Evolutionary conservation across 345 rosid genomes (phyloP).

Genomic region (Dovyalis caffra): DNA sequence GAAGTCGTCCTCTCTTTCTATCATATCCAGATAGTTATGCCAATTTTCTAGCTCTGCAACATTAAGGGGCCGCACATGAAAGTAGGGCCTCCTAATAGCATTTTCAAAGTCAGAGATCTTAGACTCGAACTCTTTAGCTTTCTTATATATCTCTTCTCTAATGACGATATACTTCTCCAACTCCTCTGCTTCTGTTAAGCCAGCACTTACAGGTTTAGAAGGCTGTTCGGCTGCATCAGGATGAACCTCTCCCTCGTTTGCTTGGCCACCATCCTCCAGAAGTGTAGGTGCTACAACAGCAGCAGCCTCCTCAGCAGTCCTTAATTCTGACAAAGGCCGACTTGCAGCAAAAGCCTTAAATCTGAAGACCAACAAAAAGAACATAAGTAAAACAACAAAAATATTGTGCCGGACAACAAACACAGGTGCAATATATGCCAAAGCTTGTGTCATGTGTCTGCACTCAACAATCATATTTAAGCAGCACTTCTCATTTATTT

Average conservation of each 20-base stretch:
- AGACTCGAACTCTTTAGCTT: constrained; percentile 93
- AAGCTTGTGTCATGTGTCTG: neutral
- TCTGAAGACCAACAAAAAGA: constrained; percentile 36
- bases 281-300: constrained; percentile 31
- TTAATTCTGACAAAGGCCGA: constrained; percentile 77
- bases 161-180: constrained; percentile 76
- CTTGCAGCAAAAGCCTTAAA: constrained; percentile 82
- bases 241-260: constrained; percentile 53
- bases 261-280: constrained; percentile 45
- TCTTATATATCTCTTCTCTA: constrained; percentile 88
- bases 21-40: constrained; percentile 84
- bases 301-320: constrained; percentile 64
- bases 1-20: constrained; percentile 78
- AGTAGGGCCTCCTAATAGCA: constrained; percentile 96
- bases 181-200: constrained; percentile 82
- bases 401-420: neutral
- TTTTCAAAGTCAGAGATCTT: constrained; percentile 92
- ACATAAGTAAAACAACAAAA: neutral
- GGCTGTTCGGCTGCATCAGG: constrained; percentile 55
- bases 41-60: constrained; percentile 91
- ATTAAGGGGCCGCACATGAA: constrained; percentile 91
- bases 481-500: neutral
- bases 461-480: neutral
- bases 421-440: no score
- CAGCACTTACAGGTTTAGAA: constrained; percentile 61